These are phyloP conservation scores for Suillus ampliporus DNA, from an alignment of 768 basidiomycete species.

Conservation along the genomic window DNA sequence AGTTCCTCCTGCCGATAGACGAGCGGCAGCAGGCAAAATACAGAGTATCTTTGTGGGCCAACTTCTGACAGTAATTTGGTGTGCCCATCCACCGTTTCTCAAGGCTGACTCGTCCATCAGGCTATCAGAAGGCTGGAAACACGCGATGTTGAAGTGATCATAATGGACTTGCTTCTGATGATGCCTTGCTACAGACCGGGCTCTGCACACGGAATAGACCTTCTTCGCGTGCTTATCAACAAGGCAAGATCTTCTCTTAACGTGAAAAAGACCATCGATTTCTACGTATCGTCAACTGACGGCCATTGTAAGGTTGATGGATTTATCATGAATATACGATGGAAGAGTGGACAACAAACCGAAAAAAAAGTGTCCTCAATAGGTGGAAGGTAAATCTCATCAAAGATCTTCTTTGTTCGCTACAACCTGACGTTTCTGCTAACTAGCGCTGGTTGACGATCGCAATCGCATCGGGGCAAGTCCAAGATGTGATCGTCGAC, in stretches of 20 bases:
- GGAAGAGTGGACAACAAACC: no score
- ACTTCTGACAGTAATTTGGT: conserved; percentile 51
- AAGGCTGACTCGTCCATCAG: conserved; percentile 39
- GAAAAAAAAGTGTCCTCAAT: no score
- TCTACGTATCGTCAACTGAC: no score
- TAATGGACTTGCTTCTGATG: conserved; percentile 55
- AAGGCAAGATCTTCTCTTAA: conserved; percentile 42
- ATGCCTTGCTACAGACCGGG: conserved; percentile 49
- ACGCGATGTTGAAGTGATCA: conserved; percentile 49
- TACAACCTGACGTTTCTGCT: no score
- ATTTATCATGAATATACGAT: no score
- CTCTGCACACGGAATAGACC: conserved; percentile 42
- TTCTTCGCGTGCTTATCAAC: conserved; percentile 47
- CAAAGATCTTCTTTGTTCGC: no score
- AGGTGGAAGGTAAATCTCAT: no score
- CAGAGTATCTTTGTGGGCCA: conserved; percentile 55
- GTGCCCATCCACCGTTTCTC: neutral
- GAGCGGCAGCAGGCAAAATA: conserved; percentile 61
- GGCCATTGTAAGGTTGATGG: no score
- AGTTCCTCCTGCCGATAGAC: conserved; percentile 51
- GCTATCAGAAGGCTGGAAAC: conserved; percentile 51
- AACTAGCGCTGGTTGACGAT: no score
- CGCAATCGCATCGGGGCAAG: no score
- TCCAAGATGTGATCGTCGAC: no score
- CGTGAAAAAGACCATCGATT: conserved; percentile 40